phyloP scores from a whole-genome alignment of 805 yeast genomes.

The Hanseniaspora valbyensis region DNA sequence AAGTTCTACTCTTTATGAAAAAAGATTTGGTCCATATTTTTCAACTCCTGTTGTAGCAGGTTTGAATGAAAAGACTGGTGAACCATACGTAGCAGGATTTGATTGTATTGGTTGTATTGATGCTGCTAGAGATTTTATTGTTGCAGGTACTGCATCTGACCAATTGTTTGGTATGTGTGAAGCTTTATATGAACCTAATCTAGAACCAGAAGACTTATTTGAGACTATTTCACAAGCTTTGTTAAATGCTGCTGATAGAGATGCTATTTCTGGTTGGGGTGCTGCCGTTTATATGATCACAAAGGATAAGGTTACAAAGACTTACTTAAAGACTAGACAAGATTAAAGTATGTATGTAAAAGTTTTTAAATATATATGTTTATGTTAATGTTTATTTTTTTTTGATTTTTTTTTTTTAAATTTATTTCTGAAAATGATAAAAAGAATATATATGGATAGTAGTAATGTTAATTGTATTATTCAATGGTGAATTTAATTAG shows the following conservation, averaged over 20 bases:
- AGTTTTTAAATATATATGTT: too few species aligned
- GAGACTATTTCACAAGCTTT: conserved; percentile 92
- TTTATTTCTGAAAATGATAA: too few species aligned
- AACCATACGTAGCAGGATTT: conserved; percentile 90
- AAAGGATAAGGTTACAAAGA: conserved; percentile 79
- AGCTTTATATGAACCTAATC: conserved; percentile 81
- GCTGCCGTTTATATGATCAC: conserved; percentile 87
- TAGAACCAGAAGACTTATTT: conserved; percentile 89
- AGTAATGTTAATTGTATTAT: too few species aligned
- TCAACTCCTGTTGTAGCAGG: conserved; percentile 97
- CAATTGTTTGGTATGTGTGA: conserved; percentile 99
- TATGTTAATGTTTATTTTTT: too few species aligned
- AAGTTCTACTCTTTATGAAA: conserved; percentile 78
- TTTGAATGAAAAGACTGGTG: conserved; percentile 62
- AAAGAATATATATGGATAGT: too few species aligned
- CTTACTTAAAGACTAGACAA: conserved; percentile 86
- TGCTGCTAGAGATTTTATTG: conserved; percentile 86
- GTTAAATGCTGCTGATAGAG: conserved; percentile 91
- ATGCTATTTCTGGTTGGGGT: conserved; percentile 97
- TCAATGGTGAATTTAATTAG: too few species aligned
- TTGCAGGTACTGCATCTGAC: conserved; percentile 92
- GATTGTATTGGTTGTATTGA: conserved; percentile 96
- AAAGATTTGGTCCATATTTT: conserved; percentile 91
- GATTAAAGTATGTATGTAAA: conserved; percentile 48
- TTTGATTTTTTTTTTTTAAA: too few species aligned